Evolutionary conservation across 306 rosid species (phyloP), one percentile per base, ranked within the genome.

Genomic region (Spatholobus suberectus): DNA sequence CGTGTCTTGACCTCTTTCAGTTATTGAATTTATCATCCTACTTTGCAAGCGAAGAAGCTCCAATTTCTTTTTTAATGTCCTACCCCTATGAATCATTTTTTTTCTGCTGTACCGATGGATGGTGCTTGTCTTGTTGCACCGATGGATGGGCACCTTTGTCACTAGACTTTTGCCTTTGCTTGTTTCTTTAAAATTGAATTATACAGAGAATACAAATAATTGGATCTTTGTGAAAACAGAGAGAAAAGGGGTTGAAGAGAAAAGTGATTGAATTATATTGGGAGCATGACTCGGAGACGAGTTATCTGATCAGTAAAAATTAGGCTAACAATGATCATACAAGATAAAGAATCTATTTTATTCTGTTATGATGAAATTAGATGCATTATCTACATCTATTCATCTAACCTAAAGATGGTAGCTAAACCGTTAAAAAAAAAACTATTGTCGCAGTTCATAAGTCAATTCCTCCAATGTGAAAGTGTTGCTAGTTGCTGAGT

Each of bases 11-110:
- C 20, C 5, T 15, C 41, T 47, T 49, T 21, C 40, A 6, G 14
- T 51, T 63, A 13, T 29, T 52, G 69, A 37, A 62, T 72, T 67
- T 67, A 32, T 75, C 13, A 17, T 66, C 37, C 75, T 49, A 40
- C n/a, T 40, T 35, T 73, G 21, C 54, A 55, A 75, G 54, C 37
- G 27, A 73, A 51, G 29, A 52, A 21, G 21, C 35, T 40, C 32
- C 34, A 21, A 10, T 18, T 7, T 18, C 21, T 67, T 18, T 38
- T 24, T 9, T 10, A 18, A 5, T 41, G 75, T 23, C 75, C 29
- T 20, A 10, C 34, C 35, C 37, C 14, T 20, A 54, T 54, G 27
- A 51, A 44, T 44, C 18, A 32, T 2, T 3, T 24, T 34, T n/a
- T 14, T 27, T 26, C 63, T 21, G 29, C 29, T 21, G 63, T n/a